phyloP scores from a whole-genome alignment of 352 stramenopile genomes.

The Phytophthora hybrid region DNA sequence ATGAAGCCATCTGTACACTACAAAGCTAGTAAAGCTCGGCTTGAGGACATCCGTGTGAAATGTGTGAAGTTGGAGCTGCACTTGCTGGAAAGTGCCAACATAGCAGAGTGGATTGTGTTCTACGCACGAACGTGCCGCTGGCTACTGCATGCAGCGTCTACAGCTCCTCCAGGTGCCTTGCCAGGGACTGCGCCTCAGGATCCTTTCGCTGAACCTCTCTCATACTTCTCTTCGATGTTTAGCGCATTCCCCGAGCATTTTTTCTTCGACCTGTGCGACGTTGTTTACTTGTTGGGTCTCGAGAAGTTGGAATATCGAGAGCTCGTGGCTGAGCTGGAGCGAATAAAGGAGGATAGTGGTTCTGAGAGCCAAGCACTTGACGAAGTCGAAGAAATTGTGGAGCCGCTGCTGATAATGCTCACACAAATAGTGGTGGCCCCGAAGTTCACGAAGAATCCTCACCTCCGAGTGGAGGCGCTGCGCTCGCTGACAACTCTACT shows the following conservation, averaged over 20 bases:
- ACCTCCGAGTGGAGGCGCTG: constrained; percentile 71
- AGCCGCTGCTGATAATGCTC: constrained; percentile 72
- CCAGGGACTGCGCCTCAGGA: constrained; percentile 39
- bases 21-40: constrained; percentile 61
- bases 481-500: constrained; percentile 65
- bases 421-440: constrained; percentile 61
- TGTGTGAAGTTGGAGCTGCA: constrained; percentile 67
- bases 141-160: constrained; percentile 50
- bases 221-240: constrained; percentile 56
- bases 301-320: constrained; percentile 49
- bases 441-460: constrained; percentile 73
- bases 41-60: constrained; percentile 58
- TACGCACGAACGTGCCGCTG: constrained; percentile 63
- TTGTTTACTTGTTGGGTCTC: constrained; percentile 62
- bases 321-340: constrained; percentile 35
- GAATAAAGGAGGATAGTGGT: constrained; percentile 4
- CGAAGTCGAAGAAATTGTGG: constrained; percentile 48
- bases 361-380: constrained; percentile 18
- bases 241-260: constrained; percentile 75
- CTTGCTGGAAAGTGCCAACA: constrained; percentile 57
- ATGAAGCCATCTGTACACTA: constrained; percentile 70
- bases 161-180: constrained; percentile 6
- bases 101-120: constrained; percentile 68
- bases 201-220: constrained; percentile 51
- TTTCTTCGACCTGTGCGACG: constrained; percentile 78